Evolutionary conservation across 2,329 filamentous ascomycete species (phyloP).

Genomic region (Calonectria henricotiae): DNA sequence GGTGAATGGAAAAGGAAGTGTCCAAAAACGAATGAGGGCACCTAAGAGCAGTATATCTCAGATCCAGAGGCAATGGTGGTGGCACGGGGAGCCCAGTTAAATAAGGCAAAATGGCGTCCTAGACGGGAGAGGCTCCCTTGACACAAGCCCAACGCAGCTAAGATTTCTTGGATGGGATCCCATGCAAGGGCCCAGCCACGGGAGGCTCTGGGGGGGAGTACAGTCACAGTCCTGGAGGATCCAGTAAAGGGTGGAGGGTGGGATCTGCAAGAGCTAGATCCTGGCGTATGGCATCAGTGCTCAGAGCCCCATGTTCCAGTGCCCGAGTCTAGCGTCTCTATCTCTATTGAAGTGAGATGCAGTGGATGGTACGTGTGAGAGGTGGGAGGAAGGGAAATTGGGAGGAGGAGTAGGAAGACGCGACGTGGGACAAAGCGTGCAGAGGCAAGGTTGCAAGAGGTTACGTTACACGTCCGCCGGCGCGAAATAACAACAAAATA

Average conservation of each 20-base stretch:
- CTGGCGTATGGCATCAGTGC: constrained; percentile 23
- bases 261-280: constrained; percentile 37
- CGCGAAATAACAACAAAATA: constrained; percentile 23
- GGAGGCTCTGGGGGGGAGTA: constrained; percentile 21
- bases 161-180: constrained; percentile 36
- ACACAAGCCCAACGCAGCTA: constrained; percentile 32
- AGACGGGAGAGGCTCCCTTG: constrained; percentile 32
- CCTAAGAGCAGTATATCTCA: constrained; percentile 32
- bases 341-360: not conserved
- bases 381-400: constrained; percentile 22
- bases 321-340: constrained; percentile 21
- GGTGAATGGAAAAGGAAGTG: constrained; percentile 9
- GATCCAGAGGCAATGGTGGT: constrained; percentile 35
- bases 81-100: constrained; percentile 42
- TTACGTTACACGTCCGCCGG: constrained; percentile 51
- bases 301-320: constrained; percentile 20
- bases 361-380: constrained; percentile 17
- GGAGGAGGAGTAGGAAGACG: constrained; percentile 35
- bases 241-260: constrained; percentile 13
- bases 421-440: constrained; percentile 35
- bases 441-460: constrained; percentile 44
- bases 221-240: constrained; percentile 23
- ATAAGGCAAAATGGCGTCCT: constrained; percentile 45
- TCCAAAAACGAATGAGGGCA: not conserved
- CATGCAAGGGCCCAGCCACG: constrained; percentile 37